phyloP scores from a whole-genome alignment of 306 rosid genomes.

The Inga oerstediana region DNA sequence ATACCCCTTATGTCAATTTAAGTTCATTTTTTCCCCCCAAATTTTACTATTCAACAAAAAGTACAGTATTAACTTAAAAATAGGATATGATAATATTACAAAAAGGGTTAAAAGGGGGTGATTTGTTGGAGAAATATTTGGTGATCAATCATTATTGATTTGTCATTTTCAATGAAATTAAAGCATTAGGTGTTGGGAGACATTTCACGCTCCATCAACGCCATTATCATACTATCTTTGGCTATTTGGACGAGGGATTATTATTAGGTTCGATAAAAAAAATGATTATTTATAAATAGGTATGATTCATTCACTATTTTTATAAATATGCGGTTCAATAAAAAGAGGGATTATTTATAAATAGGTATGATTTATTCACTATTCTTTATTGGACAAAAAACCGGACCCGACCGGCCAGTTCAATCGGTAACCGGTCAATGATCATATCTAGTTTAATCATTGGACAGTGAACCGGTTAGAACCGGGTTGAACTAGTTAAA shows the following conservation, averaged over 20 bases:
- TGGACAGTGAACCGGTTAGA: too few relatives aligned
- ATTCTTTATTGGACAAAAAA: too few relatives aligned
- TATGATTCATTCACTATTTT: neutral
- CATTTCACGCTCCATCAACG: neutral
- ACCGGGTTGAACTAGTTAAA: too few relatives aligned
- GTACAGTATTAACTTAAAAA: neutral
- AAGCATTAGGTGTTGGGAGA: neutral
- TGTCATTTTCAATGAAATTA: neutral
- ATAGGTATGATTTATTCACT: too few relatives aligned
- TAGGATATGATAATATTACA: neutral
- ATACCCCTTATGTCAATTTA: neutral
- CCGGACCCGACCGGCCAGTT: too few relatives aligned
- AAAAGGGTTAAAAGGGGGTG: neutral
- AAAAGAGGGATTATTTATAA: too few relatives aligned
- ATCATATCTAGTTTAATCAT: too few relatives aligned
- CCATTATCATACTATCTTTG: neutral
- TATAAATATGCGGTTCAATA: neutral
- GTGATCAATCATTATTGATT: neutral
- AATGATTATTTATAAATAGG: neutral
- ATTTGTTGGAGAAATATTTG: neutral
- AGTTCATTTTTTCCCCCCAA: too few relatives aligned
- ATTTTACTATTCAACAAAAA: neutral
- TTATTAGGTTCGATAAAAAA: too few relatives aligned
- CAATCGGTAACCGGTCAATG: too few relatives aligned
- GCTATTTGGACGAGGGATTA: neutral